phyloP scores from a whole-genome alignment of 2,329 filamentous ascomycete genomes.

The Chaetothyriales sp. region DNA sequence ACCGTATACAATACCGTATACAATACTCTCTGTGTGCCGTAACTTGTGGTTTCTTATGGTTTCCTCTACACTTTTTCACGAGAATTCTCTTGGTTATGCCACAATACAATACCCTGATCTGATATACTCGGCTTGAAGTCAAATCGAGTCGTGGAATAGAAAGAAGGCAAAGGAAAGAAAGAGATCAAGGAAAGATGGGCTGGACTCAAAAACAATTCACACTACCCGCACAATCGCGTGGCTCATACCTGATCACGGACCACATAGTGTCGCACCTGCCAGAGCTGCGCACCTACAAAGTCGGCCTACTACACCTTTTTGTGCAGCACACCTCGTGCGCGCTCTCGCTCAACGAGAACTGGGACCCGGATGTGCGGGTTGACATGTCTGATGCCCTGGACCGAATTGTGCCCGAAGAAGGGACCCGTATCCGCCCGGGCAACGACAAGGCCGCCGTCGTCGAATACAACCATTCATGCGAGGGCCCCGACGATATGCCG shows the following conservation, averaged over 20 bases:
- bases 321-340: slow-evolving; percentile 91
- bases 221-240: slow-evolving; percentile 60
- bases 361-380: slow-evolving; percentile 64
- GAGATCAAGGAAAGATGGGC: too few relatives aligned
- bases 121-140: too few relatives aligned
- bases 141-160: too few relatives aligned
- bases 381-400: slow-evolving; percentile 94
- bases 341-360: slow-evolving; percentile 85
- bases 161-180: background rate
- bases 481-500: slow-evolving; percentile 54
- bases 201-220: slow-evolving; percentile 79
- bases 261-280: slow-evolving; percentile 55
- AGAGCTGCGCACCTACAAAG: slow-evolving; percentile 68
- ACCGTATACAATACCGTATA: background rate
- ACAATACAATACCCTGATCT: too few relatives aligned
- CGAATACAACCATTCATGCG: slow-evolving; percentile 65
- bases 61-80: background rate
- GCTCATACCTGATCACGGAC: slow-evolving; percentile 80
- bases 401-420: slow-evolving; percentile 69
- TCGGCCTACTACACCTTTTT: slow-evolving; percentile 77
- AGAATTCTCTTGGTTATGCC: background rate
- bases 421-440: background rate
- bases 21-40: too few relatives aligned
- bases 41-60: too few relatives aligned
- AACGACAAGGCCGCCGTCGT: slow-evolving; percentile 46